Conservation (phyloP, 257 asterid genomes). For the Przewalskia tangutica region DNA sequence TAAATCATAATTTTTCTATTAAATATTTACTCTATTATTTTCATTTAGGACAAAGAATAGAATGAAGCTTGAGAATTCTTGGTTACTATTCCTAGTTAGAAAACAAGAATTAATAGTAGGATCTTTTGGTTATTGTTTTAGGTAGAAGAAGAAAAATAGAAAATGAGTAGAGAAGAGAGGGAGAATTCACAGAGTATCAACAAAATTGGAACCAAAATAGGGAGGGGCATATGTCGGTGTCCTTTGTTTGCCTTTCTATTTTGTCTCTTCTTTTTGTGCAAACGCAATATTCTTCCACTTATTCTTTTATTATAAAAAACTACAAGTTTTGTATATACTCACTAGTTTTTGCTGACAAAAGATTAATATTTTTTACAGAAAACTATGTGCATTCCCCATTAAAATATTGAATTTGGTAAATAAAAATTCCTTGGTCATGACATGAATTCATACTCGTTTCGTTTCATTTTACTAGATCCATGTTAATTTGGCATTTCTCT, state of each 20-base stretch:
- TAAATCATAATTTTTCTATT: too few species aligned
- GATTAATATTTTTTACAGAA: neutral
- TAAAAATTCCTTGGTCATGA: neutral
- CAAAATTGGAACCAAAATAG: neutral
- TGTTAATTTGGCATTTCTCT: too few species aligned
- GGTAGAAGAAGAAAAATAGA: neutral
- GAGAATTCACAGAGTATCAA: neutral
- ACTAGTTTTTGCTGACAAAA: too few species aligned
- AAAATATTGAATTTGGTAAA: neutral
- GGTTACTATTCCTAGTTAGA: neutral
- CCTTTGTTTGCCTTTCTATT: constrained; percentile 13
- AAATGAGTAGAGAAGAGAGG: neutral
- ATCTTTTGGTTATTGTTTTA: neutral
- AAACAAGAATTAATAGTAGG: neutral
- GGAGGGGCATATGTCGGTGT: constrained; percentile 13
- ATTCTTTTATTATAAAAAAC: neutral
- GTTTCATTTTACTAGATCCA: too few species aligned
- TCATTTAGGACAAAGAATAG: too few species aligned
- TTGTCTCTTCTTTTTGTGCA: constrained; percentile 20
- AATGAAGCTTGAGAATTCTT: neutral
- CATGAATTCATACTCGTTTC: neutral
- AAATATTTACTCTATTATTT: too few species aligned
- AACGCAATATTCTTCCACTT: constrained; percentile 15
- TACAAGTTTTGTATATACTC: neutral
- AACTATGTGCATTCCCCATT: neutral